These are phyloP conservation scores for Aspergillus texensis DNA, from an alignment of 2,329 filamentous ascomycete genomes.

Conservation along the genomic window DNA sequence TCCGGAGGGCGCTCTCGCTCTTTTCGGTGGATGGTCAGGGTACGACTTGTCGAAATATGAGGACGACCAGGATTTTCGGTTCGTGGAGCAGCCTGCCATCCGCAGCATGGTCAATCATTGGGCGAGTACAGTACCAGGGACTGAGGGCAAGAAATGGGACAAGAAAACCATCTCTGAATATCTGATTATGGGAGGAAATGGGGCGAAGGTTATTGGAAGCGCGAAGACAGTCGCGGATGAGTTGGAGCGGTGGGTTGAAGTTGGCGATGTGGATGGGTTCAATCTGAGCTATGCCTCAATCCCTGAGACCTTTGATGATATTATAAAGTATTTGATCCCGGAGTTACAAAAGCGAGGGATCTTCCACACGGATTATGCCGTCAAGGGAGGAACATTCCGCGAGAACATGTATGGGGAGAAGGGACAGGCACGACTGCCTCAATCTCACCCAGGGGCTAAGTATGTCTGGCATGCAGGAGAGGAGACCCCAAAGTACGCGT, in stretches of 20 bases:
- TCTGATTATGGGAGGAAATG: constrained; percentile 37
- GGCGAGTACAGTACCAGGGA: constrained; percentile 47
- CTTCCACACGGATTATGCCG: constrained; percentile 43
- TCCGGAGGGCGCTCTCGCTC: constrained; percentile 46
- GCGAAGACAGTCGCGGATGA: constrained; percentile 41
- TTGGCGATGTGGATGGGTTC: constrained; percentile 40
- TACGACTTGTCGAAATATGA: constrained; percentile 47
- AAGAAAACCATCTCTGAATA: constrained; percentile 40
- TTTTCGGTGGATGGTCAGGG: constrained; percentile 53
- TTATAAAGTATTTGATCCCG: constrained; percentile 35
- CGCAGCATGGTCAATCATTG: constrained; percentile 49
- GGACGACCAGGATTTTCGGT: constrained; percentile 51
- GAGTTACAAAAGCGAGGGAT: constrained; percentile 38
- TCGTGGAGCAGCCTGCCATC: constrained; percentile 45
- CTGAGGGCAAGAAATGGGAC: constrained; percentile 43
- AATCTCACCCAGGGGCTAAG: constrained; percentile 40
- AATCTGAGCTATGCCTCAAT: constrained; percentile 39
- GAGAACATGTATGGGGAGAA: constrained; percentile 42
- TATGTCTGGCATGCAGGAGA: constrained; percentile 41
- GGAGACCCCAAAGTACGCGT: constrained; percentile 33
- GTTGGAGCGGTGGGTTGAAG: constrained; percentile 40
- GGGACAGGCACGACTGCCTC: constrained; percentile 33
- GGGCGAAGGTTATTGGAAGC: constrained; percentile 40
- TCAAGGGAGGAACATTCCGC: constrained; percentile 40
- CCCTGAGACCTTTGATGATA: constrained; percentile 41